Evolutionary conservation across 805 yeast species (phyloP).

Genomic region (Yamadazyma akitaensis): DNA sequence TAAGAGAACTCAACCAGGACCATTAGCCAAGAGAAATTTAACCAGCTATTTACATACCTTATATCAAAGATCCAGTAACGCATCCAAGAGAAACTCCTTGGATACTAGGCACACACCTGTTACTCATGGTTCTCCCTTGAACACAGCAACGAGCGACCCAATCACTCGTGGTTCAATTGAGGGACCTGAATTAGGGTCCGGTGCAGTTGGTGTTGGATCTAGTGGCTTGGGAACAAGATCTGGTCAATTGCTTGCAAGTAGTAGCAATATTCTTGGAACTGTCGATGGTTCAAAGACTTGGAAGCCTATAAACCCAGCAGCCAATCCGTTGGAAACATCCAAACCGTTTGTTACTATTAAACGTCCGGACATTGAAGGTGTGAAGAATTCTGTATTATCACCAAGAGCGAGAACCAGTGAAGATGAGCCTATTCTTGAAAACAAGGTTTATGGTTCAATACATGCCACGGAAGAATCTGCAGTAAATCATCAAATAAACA

Average conservation of each 20-base stretch:
- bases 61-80: conserved; percentile 33
- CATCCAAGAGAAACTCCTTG: conserved; percentile 41
- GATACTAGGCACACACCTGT: conserved; percentile 21
- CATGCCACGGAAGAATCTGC: conserved; percentile 47
- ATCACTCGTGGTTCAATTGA: background rate
- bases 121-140: background rate
- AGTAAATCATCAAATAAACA: conserved; percentile 13
- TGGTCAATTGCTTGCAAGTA: conserved; percentile 6
- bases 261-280: conserved; percentile 8
- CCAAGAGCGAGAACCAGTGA: conserved; percentile 13
- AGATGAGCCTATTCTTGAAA: conserved; percentile 1
- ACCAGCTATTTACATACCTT: conserved; percentile 65
- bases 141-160: background rate
- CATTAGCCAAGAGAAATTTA: conserved; percentile 64
- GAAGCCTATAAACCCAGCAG: conserved; percentile 64
- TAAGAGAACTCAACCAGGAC: conserved; percentile 74
- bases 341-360: conserved; percentile 69
- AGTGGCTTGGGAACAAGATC: background rate
- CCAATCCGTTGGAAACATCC: conserved; percentile 64
- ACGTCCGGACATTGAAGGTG: conserved; percentile 38
- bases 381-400: conserved; percentile 19
- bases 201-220: background rate
- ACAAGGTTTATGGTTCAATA: conserved; percentile 31
- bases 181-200: background rate
- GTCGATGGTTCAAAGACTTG: conserved; percentile 23